Evolutionary conservation across 164 flowering plant genomes (phyloP).

Genomic region (Stephania cephalantha): DNA sequence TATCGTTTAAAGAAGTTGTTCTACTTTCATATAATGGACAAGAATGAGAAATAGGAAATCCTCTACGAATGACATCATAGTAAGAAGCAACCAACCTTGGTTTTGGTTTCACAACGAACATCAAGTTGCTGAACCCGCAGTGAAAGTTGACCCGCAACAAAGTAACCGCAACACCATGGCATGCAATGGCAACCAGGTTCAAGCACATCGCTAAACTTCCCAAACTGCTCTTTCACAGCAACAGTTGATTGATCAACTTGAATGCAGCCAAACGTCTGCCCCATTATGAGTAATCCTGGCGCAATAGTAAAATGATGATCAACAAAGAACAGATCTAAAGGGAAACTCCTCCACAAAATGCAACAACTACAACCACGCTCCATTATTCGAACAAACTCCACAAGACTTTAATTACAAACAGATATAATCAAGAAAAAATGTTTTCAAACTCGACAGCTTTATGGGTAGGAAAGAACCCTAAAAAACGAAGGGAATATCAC

Average conservation of each 20-base stretch:
- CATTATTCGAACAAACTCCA: neutral
- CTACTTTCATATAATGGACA: too few species aligned
- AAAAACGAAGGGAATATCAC: too few species aligned
- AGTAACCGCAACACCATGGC: slow-evolving; percentile 70
- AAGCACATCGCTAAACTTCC: slow-evolving; percentile 67
- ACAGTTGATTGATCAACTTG: slow-evolving; percentile 77
- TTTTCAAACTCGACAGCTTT: neutral
- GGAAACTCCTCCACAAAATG: neutral
- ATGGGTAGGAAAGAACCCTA: neutral
- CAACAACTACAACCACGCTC: neutral
- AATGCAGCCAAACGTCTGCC: slow-evolving; percentile 51
- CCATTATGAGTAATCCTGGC: slow-evolving; percentile 36
- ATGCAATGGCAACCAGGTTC: slow-evolving; percentile 76
- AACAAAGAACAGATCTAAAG: neutral
- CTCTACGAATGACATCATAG: neutral
- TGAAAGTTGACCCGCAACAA: slow-evolving; percentile 58
- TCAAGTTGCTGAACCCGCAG: slow-evolving; percentile 73
- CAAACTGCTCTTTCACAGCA: slow-evolving; percentile 62
- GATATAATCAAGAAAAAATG: neutral
- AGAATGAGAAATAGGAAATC: neutral
- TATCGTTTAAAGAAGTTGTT: too few species aligned
- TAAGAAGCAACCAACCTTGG: slow-evolving; percentile 42
- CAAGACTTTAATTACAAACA: neutral
- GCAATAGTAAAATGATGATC: neutral
- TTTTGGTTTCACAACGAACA: slow-evolving; percentile 83